phyloP scores from a whole-genome alignment of 169 alveolate genomes.

The Perkinsus olseni region DNA sequence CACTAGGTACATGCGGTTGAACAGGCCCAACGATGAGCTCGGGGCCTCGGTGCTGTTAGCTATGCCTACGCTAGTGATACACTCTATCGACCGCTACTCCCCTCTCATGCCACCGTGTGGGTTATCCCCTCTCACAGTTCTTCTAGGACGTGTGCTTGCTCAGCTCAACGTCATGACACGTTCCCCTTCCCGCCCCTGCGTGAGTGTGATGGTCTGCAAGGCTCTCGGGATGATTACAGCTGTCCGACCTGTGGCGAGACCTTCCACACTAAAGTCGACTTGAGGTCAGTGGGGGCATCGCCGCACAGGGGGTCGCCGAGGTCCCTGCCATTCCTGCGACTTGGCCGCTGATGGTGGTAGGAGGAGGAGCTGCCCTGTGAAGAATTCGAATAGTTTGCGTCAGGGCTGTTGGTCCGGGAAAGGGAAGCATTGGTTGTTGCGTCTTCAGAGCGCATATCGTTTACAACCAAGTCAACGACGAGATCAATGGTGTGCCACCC shows the following conservation, averaged over 20 bases:
- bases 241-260: background rate
- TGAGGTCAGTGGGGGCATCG: background rate
- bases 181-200: background rate
- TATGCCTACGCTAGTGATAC: background rate
- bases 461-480: background rate
- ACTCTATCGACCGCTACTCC: background rate
- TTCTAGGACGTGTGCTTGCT: background rate
- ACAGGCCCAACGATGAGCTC: background rate
- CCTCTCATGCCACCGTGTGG: background rate
- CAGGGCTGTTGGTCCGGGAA: no score
- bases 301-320: no score
- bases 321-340: no score
- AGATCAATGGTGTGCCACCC: background rate
- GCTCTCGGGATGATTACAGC: background rate
- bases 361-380: background rate
- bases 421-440: no score
- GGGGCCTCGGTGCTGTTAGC: background rate
- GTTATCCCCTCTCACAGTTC: background rate
- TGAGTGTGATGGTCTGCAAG: background rate
- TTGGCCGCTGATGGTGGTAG: no score
- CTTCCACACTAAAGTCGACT: background rate
- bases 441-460: background rate
- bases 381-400: no score
- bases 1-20: background rate
- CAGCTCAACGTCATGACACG: background rate